Evolutionary conservation across 371 early-diverging fungal genomes (phyloP).

Genomic region (Rhizopus microsporus): DNA sequence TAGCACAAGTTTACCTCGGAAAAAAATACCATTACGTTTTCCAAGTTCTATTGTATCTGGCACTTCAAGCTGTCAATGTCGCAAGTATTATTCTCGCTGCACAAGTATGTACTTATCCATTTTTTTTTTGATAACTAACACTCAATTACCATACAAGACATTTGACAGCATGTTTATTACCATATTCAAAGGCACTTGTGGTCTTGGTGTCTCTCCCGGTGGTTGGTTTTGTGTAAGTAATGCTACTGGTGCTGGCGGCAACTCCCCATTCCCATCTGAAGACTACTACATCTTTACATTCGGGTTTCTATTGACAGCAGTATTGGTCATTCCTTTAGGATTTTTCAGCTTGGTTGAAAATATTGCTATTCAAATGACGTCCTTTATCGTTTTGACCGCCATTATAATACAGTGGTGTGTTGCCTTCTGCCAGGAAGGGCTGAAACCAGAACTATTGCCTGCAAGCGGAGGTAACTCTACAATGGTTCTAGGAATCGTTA

Average conservation of each 20-base stretch:
- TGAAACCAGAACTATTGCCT: conserved; percentile 48
- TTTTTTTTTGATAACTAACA: not conserved
- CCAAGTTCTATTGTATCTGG: conserved; percentile 54
- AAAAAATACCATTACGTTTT: conserved; percentile 54
- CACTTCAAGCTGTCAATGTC: conserved; percentile 62
- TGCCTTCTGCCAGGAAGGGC: conserved; percentile 53
- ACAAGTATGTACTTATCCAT: conserved; percentile 35
- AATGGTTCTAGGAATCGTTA: conserved; percentile 58
- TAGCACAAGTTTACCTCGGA: conserved; percentile 59
- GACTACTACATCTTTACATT: conserved; percentile 58
- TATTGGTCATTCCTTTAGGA: conserved; percentile 57
- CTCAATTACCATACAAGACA: conserved; percentile 23
- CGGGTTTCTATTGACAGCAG: conserved; percentile 50
- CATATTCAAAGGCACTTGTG: conserved; percentile 46
- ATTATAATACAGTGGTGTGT: conserved; percentile 60
- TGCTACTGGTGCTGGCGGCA: conserved; percentile 15
- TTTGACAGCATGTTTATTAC: conserved; percentile 46
- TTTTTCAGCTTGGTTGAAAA: conserved; percentile 62
- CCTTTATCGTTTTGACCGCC: conserved; percentile 47
- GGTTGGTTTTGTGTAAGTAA: conserved; percentile 42
- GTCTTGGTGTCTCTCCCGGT: conserved; percentile 39
- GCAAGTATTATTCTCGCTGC: conserved; percentile 64
- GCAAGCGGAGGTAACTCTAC: conserved; percentile 43
- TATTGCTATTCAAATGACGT: conserved; percentile 56
- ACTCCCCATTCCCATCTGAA: conserved; percentile 48